Evolutionary conservation across 2,329 filamentous ascomycete genomes (phyloP).

Genomic region (Dactylellina sp.): DNA sequence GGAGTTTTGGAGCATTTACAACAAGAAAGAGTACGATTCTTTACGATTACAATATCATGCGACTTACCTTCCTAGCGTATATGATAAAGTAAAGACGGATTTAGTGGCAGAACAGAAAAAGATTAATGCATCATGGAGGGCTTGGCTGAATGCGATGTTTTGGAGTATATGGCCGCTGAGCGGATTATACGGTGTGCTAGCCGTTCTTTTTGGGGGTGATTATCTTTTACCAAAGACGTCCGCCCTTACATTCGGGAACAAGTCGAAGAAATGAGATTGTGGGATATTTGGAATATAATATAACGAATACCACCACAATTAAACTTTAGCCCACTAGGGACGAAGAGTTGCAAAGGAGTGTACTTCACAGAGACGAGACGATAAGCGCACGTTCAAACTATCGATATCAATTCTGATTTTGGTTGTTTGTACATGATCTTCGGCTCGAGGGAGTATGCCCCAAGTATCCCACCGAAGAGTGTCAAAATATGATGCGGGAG

Average conservation of each 20-base stretch:
- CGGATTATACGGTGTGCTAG: conserved; percentile 72
- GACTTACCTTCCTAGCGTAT: conserved; percentile 72
- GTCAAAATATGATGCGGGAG: conserved; percentile 23
- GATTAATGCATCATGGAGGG: conserved; percentile 62
- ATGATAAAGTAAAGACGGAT: conserved; percentile 74
- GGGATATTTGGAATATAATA: neutral
- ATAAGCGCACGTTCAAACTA: conserved; percentile 3
- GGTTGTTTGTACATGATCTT: conserved; percentile 53
- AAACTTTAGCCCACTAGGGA: too few relatives aligned
- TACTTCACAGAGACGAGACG: too few relatives aligned
- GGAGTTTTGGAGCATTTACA: conserved; percentile 76
- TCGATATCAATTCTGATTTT: conserved; percentile 49
- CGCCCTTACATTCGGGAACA: neutral
- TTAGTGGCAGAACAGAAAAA: conserved; percentile 63
- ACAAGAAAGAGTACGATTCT: conserved; percentile 71
- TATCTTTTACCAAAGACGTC: conserved; percentile 60
- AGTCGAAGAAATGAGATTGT: conserved; percentile 21
- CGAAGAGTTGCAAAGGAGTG: too few relatives aligned
- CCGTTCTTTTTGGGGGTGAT: conserved; percentile 69
- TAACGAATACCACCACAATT: neutral
- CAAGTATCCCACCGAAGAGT: conserved; percentile 17
- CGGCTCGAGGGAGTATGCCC: neutral
- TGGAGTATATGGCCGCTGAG: conserved; percentile 69
- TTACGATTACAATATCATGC: conserved; percentile 72
- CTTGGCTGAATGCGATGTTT: conserved; percentile 60